phyloP scores from a whole-genome alignment of 257 asterid species.

The Solanum sparsipilum region DNA sequence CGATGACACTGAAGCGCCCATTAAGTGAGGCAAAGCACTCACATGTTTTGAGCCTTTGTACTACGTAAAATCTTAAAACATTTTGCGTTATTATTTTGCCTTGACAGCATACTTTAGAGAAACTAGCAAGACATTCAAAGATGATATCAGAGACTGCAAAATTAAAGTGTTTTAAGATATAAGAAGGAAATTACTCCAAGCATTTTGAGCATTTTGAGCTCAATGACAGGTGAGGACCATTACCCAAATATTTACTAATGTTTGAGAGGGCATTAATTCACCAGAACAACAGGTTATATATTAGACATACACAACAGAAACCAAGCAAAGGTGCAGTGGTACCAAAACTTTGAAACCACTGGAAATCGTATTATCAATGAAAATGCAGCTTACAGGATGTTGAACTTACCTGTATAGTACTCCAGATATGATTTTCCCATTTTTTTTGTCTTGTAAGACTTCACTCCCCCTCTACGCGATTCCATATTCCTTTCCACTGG shows the following conservation, averaged over 20 bases:
- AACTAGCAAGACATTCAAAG: background rate
- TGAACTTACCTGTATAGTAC: background rate
- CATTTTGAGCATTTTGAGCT: background rate
- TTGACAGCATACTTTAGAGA: background rate
- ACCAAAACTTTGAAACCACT: background rate
- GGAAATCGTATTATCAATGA: background rate
- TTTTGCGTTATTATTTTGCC: background rate
- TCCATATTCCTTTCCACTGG: background rate
- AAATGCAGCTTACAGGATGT: background rate
- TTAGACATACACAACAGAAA: background rate
- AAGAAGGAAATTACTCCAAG: background rate
- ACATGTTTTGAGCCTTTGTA: background rate
- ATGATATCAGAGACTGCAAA: background rate
- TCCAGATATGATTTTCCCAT: conserved; percentile 4
- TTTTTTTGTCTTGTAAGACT: background rate
- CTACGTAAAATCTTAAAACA: background rate
- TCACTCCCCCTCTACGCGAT: background rate
- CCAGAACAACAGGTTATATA: background rate
- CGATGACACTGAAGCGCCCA: background rate
- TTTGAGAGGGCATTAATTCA: background rate
- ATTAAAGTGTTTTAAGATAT: background rate
- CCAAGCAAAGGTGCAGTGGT: background rate
- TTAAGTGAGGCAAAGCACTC: background rate
- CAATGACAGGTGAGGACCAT: background rate
- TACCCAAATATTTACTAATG: background rate